Base-by-base conservation (phyloP, 345 rosid genomes). In the Brassica carinata region DNA sequence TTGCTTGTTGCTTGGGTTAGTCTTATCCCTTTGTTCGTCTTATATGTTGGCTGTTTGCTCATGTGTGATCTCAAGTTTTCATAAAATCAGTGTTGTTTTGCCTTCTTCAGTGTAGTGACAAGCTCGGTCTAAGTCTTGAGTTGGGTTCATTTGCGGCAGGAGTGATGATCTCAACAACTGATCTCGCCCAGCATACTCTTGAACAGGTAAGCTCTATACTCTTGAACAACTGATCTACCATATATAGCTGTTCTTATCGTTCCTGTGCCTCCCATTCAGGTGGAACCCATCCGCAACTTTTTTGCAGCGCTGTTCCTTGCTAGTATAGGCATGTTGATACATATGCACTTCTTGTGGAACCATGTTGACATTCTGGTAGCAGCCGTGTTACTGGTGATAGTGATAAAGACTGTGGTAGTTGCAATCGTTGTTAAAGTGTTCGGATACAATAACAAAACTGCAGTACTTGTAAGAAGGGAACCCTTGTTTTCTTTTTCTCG, bases 81-180 rank as follows among this genome's bases (percentile, higher is more conserved):
- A 64, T 74, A 65, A 38, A 79, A 65, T 48, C 31, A 72, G 72
- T 71, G 15, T 26, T 18, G 38, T 77, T 76, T 38, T 75, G 65
- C 45, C 53, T 67, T 86, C 38, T 89, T 77, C 98, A 95, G 99
- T 91, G 96, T 89, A 95, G 99, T 77, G 98, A 95, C 84, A 95
- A 95, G 86, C 86, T 95, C 82, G 99, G 98, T 76, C 85, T 95
- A 78, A 95, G 99, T 84, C 94, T 95, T 82, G 99, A 93, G 87
- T 81, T 91, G 84, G 99, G 99, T 62, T 96, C 99, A 15, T 96
- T 96, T 83, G 99, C 99, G 79, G 96, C 99, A 33, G 99, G 99
- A 55, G 94, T 96, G 84, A 93, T 96, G 99, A 96, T 96, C 80
- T 93, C 99, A 77, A 93, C 98, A 57, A 90, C 99, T 75, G 98